Conservation (phyloP, 257 asterid species). For the Euphrasia confusa region DNA sequence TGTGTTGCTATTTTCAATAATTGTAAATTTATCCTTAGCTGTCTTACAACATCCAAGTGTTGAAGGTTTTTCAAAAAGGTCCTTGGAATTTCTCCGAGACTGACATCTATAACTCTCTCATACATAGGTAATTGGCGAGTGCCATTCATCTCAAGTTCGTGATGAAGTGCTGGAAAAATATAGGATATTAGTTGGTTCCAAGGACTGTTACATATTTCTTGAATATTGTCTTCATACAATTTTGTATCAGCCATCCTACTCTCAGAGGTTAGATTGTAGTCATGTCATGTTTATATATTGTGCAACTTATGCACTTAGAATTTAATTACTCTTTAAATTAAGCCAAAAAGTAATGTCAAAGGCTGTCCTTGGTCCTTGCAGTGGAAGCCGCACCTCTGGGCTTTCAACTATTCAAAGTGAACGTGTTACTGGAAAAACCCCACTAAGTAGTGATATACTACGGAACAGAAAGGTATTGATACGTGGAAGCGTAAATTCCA, state of each 20-base stretch:
- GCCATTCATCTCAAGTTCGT: conserved; percentile 59
- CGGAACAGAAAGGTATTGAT: conserved; percentile 60
- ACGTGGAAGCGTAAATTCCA: conserved; percentile 18
- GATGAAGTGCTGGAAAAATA: conserved; percentile 59
- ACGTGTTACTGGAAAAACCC: conserved; percentile 81
- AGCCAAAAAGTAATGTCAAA: conserved; percentile 28
- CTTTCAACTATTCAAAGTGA: conserved; percentile 70
- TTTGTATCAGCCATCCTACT: conserved; percentile 68
- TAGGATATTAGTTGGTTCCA: conserved; percentile 50
- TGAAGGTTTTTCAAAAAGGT: not conserved
- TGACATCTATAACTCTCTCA: conserved; percentile 20
- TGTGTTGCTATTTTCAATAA: not conserved
- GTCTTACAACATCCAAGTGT: not conserved
- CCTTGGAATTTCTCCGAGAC: conserved; percentile 6
- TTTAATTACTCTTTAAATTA: conserved; percentile 17
- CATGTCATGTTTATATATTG: conserved; percentile 8
- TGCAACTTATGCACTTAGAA: conserved; percentile 10
- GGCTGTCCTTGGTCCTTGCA: conserved; percentile 36
- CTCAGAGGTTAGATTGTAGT: conserved; percentile 55
- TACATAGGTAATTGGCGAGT: conserved; percentile 86
- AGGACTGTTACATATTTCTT: conserved; percentile 62
- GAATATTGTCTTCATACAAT: conserved; percentile 84
- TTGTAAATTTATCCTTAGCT: conserved; percentile 4
- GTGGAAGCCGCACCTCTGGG: conserved; percentile 72
- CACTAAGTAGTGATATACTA: conserved; percentile 48